Percentiles rank a stretch among this genome's conserved stretches.
Conservation (phyloP, 805 yeast genomes). For the Hanseniaspora lachancei region DNA sequence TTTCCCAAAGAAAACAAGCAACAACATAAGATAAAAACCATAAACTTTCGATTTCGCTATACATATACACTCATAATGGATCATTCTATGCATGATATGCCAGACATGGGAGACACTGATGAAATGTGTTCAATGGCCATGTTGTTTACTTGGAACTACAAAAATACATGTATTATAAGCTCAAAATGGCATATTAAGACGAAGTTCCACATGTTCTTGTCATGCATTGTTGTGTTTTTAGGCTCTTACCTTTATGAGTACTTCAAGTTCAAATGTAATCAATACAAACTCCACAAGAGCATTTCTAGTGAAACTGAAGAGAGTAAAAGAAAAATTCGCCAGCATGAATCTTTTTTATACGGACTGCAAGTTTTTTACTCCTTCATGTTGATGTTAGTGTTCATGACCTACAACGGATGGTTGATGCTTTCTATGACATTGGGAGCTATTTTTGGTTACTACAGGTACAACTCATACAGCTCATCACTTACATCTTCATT, state of each 20-base stretch:
- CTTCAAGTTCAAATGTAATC: conserved; percentile 26
- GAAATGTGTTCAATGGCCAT: conserved; percentile 46
- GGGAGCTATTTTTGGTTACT: conserved; percentile 64
- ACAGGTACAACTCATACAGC: conserved; percentile 29
- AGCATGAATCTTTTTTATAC: conserved; percentile 34
- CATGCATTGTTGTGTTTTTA: conserved; percentile 37
- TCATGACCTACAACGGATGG: conserved; percentile 84
- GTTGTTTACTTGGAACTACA: conserved; percentile 70
- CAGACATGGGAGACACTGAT: conserved; percentile 15
- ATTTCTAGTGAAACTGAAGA: background rate
- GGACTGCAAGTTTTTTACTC: conserved; percentile 59
- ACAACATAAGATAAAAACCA: too few species aligned
- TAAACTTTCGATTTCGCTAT: background rate
- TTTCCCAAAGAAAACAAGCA: too few species aligned
- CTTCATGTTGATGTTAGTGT: conserved; percentile 61
- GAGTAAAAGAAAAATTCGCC: conserved; percentile 16
- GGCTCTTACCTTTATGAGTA: conserved; percentile 52
- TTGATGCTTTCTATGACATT: conserved; percentile 57
- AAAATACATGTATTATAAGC: conserved; percentile 59
- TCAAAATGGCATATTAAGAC: conserved; percentile 68
- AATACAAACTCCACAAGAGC: conserved; percentile 4
- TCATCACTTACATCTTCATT: background rate
- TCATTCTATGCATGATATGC: conserved; percentile 15
- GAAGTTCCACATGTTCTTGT: conserved; percentile 36
- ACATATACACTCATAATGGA: conserved; percentile 3